Conservation (phyloP, 1,284 basidiomycete species). For the Puccinia hordei region DNA sequence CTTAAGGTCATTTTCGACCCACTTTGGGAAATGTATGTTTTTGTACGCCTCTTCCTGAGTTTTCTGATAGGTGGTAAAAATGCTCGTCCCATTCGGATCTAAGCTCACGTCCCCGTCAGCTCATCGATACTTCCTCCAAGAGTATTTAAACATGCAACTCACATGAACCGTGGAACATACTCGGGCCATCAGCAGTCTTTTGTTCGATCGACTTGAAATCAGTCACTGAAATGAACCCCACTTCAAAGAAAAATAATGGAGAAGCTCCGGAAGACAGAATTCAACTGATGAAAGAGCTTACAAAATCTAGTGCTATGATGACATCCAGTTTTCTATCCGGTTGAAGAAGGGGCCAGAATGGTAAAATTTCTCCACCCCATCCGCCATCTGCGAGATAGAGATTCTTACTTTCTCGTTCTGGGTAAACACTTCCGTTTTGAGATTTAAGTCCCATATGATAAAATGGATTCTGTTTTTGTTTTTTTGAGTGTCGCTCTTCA, state of each 20-base stretch:
- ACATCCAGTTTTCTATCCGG: slow-evolving; percentile 35
- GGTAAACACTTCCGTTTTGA: not conserved
- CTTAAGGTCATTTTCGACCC: not conserved
- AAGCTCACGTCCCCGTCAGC: not conserved
- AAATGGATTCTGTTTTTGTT: slow-evolving; percentile 28
- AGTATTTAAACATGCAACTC: not conserved
- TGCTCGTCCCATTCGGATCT: slow-evolving; percentile 43
- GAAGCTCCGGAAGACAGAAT: not conserved
- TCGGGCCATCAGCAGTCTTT: slow-evolving; percentile 19
- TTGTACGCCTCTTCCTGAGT: slow-evolving; percentile 28
- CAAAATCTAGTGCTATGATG: slow-evolving; percentile 40
- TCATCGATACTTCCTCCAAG: not conserved
- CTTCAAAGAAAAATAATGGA: not conserved
- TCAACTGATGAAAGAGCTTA: not conserved
- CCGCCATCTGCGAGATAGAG: slow-evolving; percentile 45
- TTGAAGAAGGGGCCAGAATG: slow-evolving; percentile 45
- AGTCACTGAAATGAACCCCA: not conserved
- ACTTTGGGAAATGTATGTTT: slow-evolving; percentile 36
- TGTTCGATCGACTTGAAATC: slow-evolving; percentile 2
- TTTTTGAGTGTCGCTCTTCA: not conserved
- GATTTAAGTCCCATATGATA: slow-evolving; percentile 21
- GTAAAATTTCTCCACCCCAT: slow-evolving; percentile 43
- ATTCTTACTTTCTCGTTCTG: slow-evolving; percentile 21
- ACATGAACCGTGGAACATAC: slow-evolving; percentile 36
- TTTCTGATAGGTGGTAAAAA: slow-evolving; percentile 28